Evolutionary conservation across 768 basidiomycete species (phyloP).

Genomic region (Kwoniella dendrophila): DNA sequence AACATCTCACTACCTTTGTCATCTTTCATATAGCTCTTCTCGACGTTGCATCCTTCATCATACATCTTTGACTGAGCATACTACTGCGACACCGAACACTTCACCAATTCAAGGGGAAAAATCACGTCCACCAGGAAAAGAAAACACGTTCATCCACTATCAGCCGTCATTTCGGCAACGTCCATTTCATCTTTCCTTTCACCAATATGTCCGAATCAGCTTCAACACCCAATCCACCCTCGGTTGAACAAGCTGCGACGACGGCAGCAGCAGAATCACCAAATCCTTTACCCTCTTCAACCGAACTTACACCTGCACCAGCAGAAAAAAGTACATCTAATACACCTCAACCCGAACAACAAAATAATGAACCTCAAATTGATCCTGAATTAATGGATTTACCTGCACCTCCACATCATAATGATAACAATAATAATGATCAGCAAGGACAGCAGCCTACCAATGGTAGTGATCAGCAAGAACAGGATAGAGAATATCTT

Average conservation of each 20-base stretch:
- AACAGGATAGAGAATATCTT: conserved; percentile 1
- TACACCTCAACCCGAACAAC: neutral
- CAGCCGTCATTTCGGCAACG: conserved; percentile 7
- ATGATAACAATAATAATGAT: conserved; percentile 10
- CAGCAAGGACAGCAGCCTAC: neutral
- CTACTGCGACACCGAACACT: too few species aligned
- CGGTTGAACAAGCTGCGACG: neutral
- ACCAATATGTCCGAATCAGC: conserved; percentile 8
- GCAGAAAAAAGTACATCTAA: neutral
- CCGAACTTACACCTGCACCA: conserved; percentile 12
- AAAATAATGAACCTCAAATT: conserved; percentile 28
- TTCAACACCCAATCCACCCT: conserved; percentile 4
- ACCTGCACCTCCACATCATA: conserved; percentile 32
- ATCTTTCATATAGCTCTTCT: too few species aligned
- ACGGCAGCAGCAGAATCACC: conserved; percentile 12
- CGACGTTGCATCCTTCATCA: too few species aligned
- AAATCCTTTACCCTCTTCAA: neutral
- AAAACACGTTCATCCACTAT: too few species aligned
- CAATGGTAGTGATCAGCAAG: neutral
- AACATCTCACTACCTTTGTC: too few species aligned
- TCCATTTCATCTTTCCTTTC: neutral
- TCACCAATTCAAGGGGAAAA: too few species aligned
- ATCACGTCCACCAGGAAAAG: too few species aligned
- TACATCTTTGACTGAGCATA: too few species aligned
- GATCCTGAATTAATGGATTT: conserved; percentile 43